Base-by-base conservation (phyloP, 345 rosid genomes). In the Eucalyptus brandiana region DNA sequence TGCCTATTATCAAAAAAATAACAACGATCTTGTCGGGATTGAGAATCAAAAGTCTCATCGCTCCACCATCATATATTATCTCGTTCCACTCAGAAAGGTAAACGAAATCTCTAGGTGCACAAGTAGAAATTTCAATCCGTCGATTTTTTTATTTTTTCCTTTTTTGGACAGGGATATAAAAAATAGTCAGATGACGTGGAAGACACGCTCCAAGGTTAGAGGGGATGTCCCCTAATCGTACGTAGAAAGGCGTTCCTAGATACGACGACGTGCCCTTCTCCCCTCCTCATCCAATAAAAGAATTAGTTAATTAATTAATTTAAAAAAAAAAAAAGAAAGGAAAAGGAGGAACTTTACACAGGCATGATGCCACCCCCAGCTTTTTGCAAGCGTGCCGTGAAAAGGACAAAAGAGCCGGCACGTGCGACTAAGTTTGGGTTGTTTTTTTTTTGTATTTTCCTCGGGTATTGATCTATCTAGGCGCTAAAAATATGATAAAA, bases 141-240 rank as follows among this genome's bases (percentile, higher is more conserved):
- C 0, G 0, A 8, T 67, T 72, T 3, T 40, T 6, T 37, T 6
- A 2, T 6, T 11, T 21, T 19, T 76, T 0, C 4, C 12, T 6
- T 37, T 19, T 72, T 5, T 6, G 30, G 85, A 3, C 5, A 0
- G 85, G 83, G 14, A 2, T 6, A 21, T 40, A 6, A 76, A 76
- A 19, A 37, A 47, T 48, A 87, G 54, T 87, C 86, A 3, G 54
- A 80, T 88, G 95, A 94, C 94, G 95, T 94, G 94, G 91, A 88
- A 87, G 93, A 91, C 97, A 95, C 93, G 96, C 95, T 93, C 97
- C 97, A 91, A 87, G 58, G 60, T 67, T 87, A 4, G n/a, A 47
- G 89, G 89, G 80, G 40, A 2, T 81, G 54, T 51, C 23, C 62
- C 86, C 86, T 48, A n/a, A 48, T 53, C 65, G 13, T 40, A 76